Conservation (phyloP, 108 stramenopile genomes). For the Fragilariopsis cylindrus region DNA sequence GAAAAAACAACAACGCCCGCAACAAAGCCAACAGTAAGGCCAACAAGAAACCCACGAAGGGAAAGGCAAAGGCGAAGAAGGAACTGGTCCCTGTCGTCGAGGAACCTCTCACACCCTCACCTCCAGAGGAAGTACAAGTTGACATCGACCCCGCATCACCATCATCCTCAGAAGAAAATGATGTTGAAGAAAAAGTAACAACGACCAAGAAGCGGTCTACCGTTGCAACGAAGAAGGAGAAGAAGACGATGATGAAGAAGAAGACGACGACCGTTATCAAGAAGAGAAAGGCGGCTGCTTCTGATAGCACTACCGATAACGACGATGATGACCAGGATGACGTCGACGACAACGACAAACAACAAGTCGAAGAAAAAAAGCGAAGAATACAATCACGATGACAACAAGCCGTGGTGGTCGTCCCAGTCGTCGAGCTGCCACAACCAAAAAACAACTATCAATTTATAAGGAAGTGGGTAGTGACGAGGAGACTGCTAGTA, state of each 20-base stretch:
- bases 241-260: not conserved
- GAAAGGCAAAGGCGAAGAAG: no score
- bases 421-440: constrained; percentile 7
- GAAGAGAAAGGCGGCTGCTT: not conserved
- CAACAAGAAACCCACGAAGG: no score
- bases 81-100: not conserved
- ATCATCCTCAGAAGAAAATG: not conserved
- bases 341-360: not conserved
- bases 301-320: not conserved
- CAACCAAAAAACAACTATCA: not conserved
- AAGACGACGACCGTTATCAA: not conserved
- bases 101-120: not conserved
- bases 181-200: not conserved
- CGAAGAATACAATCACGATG: not conserved
- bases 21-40: no score
- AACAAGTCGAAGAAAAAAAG: not conserved
- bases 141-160: not conserved
- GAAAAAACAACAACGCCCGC: not conserved
- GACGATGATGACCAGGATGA: not conserved
- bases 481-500: not conserved
- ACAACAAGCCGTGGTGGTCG: not conserved
- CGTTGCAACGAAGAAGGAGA: not conserved
- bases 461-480: constrained; percentile 9
- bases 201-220: not conserved
- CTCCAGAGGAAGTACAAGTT: not conserved